Evolutionary conservation across 2,329 filamentous ascomycete genomes (phyloP).

Genomic region (Colletotrichum spaethianum): DNA sequence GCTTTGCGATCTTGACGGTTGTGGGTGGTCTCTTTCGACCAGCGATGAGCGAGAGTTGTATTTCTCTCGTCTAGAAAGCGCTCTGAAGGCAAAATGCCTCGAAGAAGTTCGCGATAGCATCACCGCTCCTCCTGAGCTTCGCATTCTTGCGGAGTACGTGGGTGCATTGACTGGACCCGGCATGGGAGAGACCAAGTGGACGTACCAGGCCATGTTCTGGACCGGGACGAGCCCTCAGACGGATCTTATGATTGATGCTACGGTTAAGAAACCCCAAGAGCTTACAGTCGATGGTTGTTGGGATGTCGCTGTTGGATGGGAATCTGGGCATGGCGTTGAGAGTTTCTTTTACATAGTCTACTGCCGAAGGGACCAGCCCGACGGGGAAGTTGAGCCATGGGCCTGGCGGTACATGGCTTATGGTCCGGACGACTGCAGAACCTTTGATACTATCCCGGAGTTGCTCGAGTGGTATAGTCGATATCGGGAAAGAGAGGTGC

Average conservation of each 20-base stretch:
- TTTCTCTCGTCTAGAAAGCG: background rate
- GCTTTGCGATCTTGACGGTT: background rate
- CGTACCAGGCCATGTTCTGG: conserved; percentile 1
- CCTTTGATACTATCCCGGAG: conserved; percentile 4
- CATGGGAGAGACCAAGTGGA: background rate
- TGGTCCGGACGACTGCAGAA: background rate
- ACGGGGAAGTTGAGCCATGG: background rate
- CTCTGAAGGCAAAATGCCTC: background rate
- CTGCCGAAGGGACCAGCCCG: background rate
- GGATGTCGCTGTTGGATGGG: background rate
- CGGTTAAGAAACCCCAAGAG: background rate
- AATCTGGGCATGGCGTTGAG: background rate
- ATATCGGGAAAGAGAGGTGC: background rate
- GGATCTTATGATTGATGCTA: background rate
- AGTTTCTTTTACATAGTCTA: conserved; percentile 11
- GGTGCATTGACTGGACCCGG: background rate
- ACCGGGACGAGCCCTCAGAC: background rate
- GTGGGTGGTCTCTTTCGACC: background rate
- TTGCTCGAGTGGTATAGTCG: background rate
- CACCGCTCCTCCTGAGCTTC: background rate
- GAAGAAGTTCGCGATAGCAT: background rate
- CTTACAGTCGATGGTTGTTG: background rate
- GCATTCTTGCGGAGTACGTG: background rate
- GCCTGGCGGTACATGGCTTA: background rate
- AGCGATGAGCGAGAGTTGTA: background rate